Percentiles rank a stretch among this genome's conserved stretches.
Evolutionary conservation across 176 grass and related monocot genomes (phyloP).

Genomic region (Chrysopogon serrulatus): DNA sequence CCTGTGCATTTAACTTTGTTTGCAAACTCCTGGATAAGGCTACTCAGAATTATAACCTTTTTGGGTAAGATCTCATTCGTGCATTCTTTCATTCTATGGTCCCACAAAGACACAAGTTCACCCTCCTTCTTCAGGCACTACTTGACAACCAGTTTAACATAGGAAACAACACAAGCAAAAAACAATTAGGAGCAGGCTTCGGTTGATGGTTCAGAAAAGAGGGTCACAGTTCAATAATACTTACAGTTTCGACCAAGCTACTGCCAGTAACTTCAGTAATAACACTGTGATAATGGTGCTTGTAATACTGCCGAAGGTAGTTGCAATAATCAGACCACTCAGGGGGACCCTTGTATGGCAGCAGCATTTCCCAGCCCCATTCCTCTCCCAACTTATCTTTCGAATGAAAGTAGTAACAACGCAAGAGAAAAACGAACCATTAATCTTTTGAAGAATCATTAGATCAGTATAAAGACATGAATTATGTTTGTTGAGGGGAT

Average conservation of each 20-base stretch:
- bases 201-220: not conserved
- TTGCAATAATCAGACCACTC: not conserved
- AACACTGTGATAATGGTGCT: not conserved
- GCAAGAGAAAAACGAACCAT: too few species aligned
- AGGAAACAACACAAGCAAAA: not conserved
- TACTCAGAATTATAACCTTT: not conserved
- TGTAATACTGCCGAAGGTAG: constrained; percentile 5
- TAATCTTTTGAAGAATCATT: not conserved
- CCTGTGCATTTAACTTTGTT: not conserved
- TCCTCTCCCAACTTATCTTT: not conserved
- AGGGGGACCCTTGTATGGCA: not conserved
- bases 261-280: not conserved
- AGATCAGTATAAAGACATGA: not conserved
- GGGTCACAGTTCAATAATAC: not conserved
- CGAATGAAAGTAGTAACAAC: not conserved
- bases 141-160: not conserved
- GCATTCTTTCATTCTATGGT: not conserved
- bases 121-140: not conserved
- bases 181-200: not conserved
- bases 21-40: not conserved
- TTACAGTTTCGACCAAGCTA: not conserved
- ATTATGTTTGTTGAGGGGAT: not conserved
- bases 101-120: not conserved
- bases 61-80: not conserved
- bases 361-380: not conserved